These are phyloP conservation scores for Fusarium oligoseptatum DNA, from an alignment of 2,329 filamentous ascomycete genomes.

Conservation along the genomic window DNA sequence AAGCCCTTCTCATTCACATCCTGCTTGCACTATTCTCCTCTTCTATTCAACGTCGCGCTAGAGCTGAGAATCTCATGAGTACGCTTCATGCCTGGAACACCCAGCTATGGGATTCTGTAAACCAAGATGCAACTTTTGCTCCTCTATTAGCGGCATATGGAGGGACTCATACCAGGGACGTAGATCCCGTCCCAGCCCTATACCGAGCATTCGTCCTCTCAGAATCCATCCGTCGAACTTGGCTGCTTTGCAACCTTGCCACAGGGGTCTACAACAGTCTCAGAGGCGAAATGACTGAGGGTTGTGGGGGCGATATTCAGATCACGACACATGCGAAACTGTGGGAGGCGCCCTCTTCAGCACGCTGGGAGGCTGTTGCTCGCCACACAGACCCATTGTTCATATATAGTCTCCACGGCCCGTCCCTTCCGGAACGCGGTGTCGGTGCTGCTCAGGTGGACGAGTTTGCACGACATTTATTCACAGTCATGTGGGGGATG, in stretches of 20 bases:
- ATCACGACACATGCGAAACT: neutral
- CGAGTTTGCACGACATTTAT: constrained; percentile 14
- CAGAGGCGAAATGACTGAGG: neutral
- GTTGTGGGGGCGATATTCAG: neutral
- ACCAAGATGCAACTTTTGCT: neutral
- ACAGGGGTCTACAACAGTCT: neutral
- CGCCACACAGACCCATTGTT: neutral
- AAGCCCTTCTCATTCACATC: constrained; percentile 3
- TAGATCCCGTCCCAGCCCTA: neutral
- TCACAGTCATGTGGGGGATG: constrained; percentile 16
- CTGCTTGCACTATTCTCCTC: constrained; percentile 3
- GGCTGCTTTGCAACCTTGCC: neutral
- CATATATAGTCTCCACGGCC: constrained; percentile 4
- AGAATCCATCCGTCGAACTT: neutral
- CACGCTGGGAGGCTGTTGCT: neutral
- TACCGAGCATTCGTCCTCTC: neutral
- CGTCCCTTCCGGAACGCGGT: neutral
- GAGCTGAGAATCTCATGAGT: neutral
- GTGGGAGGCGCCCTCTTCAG: neutral
- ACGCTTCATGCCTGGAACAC: neutral
- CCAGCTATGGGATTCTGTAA: constrained; percentile 1
- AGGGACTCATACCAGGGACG: neutral
- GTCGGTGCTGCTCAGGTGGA: constrained; percentile 5
- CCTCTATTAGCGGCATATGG: neutral
- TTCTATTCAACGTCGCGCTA: constrained; percentile 1